phyloP scores from a whole-genome alignment of 2,329 filamentous ascomycete species.

The Ophiostoma quercus region DNA sequence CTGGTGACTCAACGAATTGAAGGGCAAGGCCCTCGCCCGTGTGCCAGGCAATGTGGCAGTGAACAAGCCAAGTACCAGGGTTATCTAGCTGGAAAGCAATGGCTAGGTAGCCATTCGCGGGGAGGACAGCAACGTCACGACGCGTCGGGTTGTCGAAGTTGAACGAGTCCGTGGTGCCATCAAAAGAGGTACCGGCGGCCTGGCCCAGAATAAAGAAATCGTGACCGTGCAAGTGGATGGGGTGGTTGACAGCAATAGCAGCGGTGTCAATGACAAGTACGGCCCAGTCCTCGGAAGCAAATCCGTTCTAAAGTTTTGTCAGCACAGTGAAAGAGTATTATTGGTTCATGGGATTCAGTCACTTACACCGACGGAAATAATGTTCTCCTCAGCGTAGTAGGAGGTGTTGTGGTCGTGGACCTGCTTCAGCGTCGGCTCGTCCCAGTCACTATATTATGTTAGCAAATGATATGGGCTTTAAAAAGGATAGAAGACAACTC shows the following conservation, averaged over 20 bases:
- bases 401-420: slow-evolving; percentile 30
- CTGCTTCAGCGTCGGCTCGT: slow-evolving; percentile 28
- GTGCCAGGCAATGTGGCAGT: slow-evolving; percentile 48
- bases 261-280: slow-evolving; percentile 26
- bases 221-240: slow-evolving; percentile 31
- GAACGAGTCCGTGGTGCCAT: slow-evolving; percentile 23
- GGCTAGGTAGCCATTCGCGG: slow-evolving; percentile 40
- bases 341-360: neutral
- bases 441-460: neutral
- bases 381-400: slow-evolving; percentile 16
- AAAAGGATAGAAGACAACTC: neutral
- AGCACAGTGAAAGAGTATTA: neutral
- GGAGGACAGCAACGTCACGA: slow-evolving; percentile 42
- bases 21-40: slow-evolving; percentile 43
- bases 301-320: neutral
- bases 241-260: slow-evolving; percentile 19
- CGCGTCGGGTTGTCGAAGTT: slow-evolving; percentile 37
- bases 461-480: neutral
- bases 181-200: slow-evolving; percentile 21
- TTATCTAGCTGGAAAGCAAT: slow-evolving; percentile 46
- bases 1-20: slow-evolving; percentile 43
- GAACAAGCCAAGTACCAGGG: slow-evolving; percentile 44
- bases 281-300: slow-evolving; percentile 21
- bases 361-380: slow-evolving; percentile 25
- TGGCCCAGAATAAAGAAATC: slow-evolving; percentile 31